Evolutionary conservation across 371 early-diverging fungal genomes (phyloP), one percentile per base, ranked within the genome.

Genomic region (Mortierella sp.): DNA sequence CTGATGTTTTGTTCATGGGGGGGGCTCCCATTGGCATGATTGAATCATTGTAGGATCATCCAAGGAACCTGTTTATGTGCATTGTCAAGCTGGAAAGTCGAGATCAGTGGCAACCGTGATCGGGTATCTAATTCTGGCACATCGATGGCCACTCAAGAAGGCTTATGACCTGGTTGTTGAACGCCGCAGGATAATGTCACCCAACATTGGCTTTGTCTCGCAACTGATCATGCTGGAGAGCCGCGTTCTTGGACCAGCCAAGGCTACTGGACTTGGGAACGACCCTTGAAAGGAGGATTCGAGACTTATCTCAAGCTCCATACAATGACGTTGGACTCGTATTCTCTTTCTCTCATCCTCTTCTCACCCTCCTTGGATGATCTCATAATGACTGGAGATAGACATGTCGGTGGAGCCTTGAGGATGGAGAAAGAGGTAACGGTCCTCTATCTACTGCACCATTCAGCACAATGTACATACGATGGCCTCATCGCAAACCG

Each of bases 41-140:
- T 52, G 51, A n/a, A 8, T 48, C 19, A 45, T 27, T 10, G 34
- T 49, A 71, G 57, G 28, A 16, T 48, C 76, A 40, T 76, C 76
- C 24, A 60, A 67, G 16, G 53, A 44, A 3, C 84, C 86, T 7
- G 87, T 92, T 28, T 91, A 92, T 61, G 93, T 95, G 2, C 95
- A 95, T 63, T 95, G 95, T 79, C 90, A 91, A 63, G 94, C 94
- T 1, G 95, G 95, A 24, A 88, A 90, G 62, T 93, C 94, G 1
- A 84, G 95, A 25, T 93, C 93, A 0, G 92, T 89, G 8, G 91
- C 92, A 0, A 91, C 88, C 4, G 93, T 93, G 21, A 78, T 95
- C 5, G 94, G 90, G 0, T 92, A 92, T 62, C 67, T 95, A 28
- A 89, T 95, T 22, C 69, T 81, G 34, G 81, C 82, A 25, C 82